Conservation (phyloP, 176 grass and related monocot genomes). For the Aegilops longissima region DNA sequence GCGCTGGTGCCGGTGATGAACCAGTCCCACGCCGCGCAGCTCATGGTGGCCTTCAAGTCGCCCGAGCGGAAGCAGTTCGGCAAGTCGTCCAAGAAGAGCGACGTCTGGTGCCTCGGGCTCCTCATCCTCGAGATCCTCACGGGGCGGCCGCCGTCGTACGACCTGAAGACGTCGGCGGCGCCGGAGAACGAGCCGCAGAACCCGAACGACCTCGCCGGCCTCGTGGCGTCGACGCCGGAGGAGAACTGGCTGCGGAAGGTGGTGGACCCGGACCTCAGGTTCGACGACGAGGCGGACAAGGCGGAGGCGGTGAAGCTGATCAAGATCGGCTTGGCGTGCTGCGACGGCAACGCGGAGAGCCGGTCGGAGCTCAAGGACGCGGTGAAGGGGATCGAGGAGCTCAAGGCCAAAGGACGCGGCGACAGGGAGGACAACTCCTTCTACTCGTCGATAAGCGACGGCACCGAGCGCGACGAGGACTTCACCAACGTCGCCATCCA, state of each 20-base stretch:
- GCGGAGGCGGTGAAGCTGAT: slow-evolving; percentile 70
- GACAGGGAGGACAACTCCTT: slow-evolving; percentile 26
- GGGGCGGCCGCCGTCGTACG: slow-evolving; percentile 27
- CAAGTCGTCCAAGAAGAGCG: slow-evolving; percentile 85
- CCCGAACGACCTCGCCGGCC: slow-evolving; percentile 29
- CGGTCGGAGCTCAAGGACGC: slow-evolving; percentile 69
- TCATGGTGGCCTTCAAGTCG: slow-evolving; percentile 77
- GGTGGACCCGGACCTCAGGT: slow-evolving; percentile 45
- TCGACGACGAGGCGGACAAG: slow-evolving; percentile 13
- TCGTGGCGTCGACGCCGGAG: slow-evolving; percentile 33
- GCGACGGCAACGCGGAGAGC: slow-evolving; percentile 50
- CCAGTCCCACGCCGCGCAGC: slow-evolving; percentile 70
- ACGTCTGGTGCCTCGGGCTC: slow-evolving; percentile 82
- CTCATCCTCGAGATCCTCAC: slow-evolving; percentile 81
- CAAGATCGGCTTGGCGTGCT: slow-evolving; percentile 72
- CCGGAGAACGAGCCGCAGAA: neutral
- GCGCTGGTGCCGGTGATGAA: slow-evolving; percentile 83
- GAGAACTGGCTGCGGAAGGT: slow-evolving; percentile 45
- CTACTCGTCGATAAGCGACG: slow-evolving; percentile 44
- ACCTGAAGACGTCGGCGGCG: slow-evolving; percentile 1
- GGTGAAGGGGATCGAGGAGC: slow-evolving; percentile 59
- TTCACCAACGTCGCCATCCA: slow-evolving; percentile 18
- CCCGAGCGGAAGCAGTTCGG: slow-evolving; percentile 71
- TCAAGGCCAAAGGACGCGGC: slow-evolving; percentile 28
- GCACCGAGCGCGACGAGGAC: slow-evolving; percentile 22